Evolutionary conservation across 1,284 basidiomycete species (phyloP), one percentile per base, ranked within the genome.

Genomic region (Sparassis latifolia): DNA sequence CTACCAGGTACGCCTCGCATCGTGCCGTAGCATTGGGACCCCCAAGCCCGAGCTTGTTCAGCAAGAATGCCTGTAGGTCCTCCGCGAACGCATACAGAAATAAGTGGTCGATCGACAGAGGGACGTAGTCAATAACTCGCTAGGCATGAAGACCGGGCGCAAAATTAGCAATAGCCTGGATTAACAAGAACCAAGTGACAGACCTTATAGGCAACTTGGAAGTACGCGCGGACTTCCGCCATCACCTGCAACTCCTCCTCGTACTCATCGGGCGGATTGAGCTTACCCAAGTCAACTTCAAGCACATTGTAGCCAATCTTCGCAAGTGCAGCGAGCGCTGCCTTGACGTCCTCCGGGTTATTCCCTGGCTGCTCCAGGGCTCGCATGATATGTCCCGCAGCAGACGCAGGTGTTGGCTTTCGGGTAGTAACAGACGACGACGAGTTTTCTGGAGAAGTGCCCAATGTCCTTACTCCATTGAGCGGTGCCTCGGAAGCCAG

Each of bases 151-250:
- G 5, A 20, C 20, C 20, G 20, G 20, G 20, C 20, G 20, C 20
- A 20, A 20, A 20, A 20, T 20, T 20, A 43, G 10, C 5, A 44
- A 32, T 12, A n/a, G 37, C 27, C 10, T 31, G 33, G 42, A 49
- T 6, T 33, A 51, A 20, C 33, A 30, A 42, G 2, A 45, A 20
- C 10, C 38, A 30, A n/a, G 0, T 70, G 58, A 5, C 63, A 28
- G 37, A 73, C 75, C 71, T 74, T 76, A 59, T 75, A 74, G 2
- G 72, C 59, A 3, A 77, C 70, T 53, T 75, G 71, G 60, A 77
- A 79, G 60, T 78, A 79, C 1, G 72, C 77, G 4, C 74, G 61
- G 1, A 77, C 74, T 49, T 77, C 75, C 2, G 76, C 74, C 72
- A 78, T 76, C 33, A 77, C 65, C 29, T 67, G 54, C n/a, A 80